phyloP scores from a whole-genome alignment of 352 stramenopile species.

The Phytophthora hibernalis region DNA sequence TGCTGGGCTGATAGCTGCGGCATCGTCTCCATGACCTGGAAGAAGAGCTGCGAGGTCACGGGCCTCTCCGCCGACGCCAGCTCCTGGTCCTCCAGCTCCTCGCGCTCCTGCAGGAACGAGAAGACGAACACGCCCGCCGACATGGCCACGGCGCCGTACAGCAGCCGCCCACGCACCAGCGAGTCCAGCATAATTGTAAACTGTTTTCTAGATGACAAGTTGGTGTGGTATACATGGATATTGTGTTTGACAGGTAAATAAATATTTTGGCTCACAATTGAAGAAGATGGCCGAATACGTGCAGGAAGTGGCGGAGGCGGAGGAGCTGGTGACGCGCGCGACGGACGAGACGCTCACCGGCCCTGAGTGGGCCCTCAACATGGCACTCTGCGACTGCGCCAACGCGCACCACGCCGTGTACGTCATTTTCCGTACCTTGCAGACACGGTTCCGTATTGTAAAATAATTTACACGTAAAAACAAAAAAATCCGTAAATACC shows the following conservation, averaged over 20 bases:
- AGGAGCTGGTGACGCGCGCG: slow-evolving; percentile 63
- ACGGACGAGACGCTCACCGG: slow-evolving; percentile 56
- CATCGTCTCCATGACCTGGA: slow-evolving; percentile 69
- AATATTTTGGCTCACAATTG: slow-evolving; percentile 11
- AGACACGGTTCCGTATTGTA: not conserved
- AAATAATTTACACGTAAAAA: slow-evolving; percentile 23
- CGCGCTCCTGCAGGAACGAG: slow-evolving; percentile 80
- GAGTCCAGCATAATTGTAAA: slow-evolving; percentile 37
- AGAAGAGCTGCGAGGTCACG: slow-evolving; percentile 67
- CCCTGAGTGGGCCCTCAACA: slow-evolving; percentile 79
- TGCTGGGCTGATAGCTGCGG: slow-evolving; percentile 58
- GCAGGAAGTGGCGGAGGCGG: slow-evolving; percentile 46
- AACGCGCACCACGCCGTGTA: slow-evolving; percentile 49
- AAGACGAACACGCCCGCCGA: slow-evolving; percentile 80
- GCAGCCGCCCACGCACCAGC: slow-evolving; percentile 55
- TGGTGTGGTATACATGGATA: not conserved
- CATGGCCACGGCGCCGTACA: slow-evolving; percentile 86
- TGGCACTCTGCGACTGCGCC: slow-evolving; percentile 71
- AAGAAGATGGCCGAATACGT: slow-evolving; percentile 53
- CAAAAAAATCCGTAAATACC: not conserved
- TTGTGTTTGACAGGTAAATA: slow-evolving; percentile 1
- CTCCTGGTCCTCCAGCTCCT: slow-evolving; percentile 75
- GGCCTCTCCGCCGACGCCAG: slow-evolving; percentile 55
- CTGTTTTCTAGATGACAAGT: not conserved
- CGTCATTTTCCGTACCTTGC: not conserved